Evolutionary conservation across 805 yeast genomes (phyloP).

Genomic region (Wickerhamomyces chaumierensis): DNA sequence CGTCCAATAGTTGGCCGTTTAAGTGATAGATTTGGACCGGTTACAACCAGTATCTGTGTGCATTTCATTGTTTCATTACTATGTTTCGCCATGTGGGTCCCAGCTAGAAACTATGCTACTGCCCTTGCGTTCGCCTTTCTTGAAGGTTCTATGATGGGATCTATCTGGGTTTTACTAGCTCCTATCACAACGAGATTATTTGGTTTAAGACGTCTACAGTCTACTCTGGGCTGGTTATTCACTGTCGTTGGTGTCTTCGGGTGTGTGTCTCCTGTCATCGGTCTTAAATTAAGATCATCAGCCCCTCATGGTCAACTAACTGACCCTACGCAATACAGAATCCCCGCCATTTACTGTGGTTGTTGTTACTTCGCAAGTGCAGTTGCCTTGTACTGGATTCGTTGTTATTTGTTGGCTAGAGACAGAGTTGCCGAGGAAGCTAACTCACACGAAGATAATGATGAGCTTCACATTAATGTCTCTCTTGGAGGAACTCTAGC

Average conservation of each 20-base stretch:
- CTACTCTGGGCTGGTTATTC: conserved; percentile 45
- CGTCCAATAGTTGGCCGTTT: conserved; percentile 44
- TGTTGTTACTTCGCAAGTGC: conserved; percentile 37
- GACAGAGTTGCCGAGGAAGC: conserved; percentile 23
- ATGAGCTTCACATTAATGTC: conserved; percentile 14
- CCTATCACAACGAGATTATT: conserved; percentile 40
- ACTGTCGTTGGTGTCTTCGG: conserved; percentile 36
- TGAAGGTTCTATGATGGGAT: conserved; percentile 49
- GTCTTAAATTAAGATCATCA: conserved; percentile 33
- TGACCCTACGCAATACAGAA: conserved; percentile 35
- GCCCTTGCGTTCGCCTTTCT: conserved; percentile 40
- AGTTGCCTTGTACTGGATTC: conserved; percentile 27
- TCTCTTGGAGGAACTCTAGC: neutral
- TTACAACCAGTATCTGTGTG: conserved; percentile 30
- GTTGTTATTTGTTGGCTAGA: conserved; percentile 48
- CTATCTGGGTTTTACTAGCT: conserved; percentile 44
- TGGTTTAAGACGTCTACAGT: conserved; percentile 43
- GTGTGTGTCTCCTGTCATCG: conserved; percentile 50
- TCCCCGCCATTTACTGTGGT: conserved; percentile 52
- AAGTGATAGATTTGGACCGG: conserved; percentile 40
- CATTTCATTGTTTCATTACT: conserved; percentile 30
- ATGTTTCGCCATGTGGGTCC: conserved; percentile 43
- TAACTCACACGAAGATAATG: conserved; percentile 18
- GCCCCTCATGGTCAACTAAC: conserved; percentile 17
- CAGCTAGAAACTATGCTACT: conserved; percentile 47